Base-by-base conservation (phyloP, 1,284 basidiomycete genomes). In the Heterobasidion annosum region DNA sequence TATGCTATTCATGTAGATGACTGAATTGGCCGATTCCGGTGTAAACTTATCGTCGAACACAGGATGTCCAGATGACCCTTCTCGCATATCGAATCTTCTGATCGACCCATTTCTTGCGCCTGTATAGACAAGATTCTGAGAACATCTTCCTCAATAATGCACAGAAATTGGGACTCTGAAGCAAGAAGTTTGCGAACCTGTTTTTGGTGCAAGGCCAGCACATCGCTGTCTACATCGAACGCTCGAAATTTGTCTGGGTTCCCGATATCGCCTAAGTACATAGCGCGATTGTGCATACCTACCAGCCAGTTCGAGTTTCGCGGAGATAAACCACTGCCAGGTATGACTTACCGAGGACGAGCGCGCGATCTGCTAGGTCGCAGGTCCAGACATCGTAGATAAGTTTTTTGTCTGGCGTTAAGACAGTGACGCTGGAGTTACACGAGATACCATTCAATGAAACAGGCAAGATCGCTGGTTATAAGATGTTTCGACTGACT, bases 81-180 rank as follows among this genome's bases (percentile, higher is more conserved):
- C 53, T 32, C 86, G 82, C 44, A 73, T 70, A 65, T 88, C 86
- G 60, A 85, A 87, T 18, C 81, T 74, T 34, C 71, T 65, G 51
- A 88, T 71, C 7, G 68, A 63, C 25, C 85, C 86, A 54, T 78
- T 82, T 8, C 86, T 76, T n/a, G 77, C 68, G 18, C 85, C 85
- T 0, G 82, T 69, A 59, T 83, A 83, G 16, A 85, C 65, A 4
- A 78, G 63, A 47, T 74, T 66, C 84, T 88, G 53, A 19, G 48
- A 52, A 44, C 12, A 54, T 46, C 48, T 54, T 10, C 32, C 33
- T 45, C 8, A 32, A 42, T 34, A 47, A 12, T 2, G 10, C 18
- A 16, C 12, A n/a, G 9, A 34, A 12, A 15, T 40, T 12, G 19
- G 37, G 47, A 19, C 15, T 9, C 12, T 45, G 40, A 16, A 35